Evolutionary conservation across 1,284 basidiomycete species (phyloP).

Genomic region (Phaffia rhodozyma): DNA sequence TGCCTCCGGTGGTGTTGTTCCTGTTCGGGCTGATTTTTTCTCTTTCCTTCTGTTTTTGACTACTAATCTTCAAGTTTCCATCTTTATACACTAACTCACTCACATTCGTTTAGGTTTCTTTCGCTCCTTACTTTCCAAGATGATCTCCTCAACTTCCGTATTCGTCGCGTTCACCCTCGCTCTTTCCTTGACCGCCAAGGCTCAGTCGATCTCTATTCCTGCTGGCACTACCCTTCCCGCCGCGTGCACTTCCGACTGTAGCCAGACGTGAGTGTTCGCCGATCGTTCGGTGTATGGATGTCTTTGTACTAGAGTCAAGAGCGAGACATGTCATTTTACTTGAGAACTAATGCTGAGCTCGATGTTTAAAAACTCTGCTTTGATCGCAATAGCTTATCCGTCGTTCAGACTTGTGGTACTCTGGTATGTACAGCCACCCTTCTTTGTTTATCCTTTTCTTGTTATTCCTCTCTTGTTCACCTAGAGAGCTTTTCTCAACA

Average conservation of each 20-base stretch:
- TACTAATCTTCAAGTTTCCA: too few relatives aligned
- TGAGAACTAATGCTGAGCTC: too few relatives aligned
- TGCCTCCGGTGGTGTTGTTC: too few relatives aligned
- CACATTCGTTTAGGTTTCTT: background rate
- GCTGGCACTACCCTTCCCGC: background rate
- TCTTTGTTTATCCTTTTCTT: background rate
- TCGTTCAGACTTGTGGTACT: too few relatives aligned
- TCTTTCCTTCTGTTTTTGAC: background rate
- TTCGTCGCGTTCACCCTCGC: constrained; percentile 6
- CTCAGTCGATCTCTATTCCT: background rate
- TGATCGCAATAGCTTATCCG: too few relatives aligned
- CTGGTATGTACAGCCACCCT: too few relatives aligned
- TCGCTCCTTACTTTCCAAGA: background rate
- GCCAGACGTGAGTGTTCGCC: background rate
- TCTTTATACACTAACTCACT: background rate
- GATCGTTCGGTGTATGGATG: too few relatives aligned
- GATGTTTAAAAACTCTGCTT: too few relatives aligned
- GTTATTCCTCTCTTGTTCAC: background rate
- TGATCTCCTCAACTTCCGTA: background rate
- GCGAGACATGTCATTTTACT: too few relatives aligned
- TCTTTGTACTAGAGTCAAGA: too few relatives aligned
- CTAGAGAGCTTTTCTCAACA: background rate
- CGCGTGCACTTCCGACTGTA: background rate
- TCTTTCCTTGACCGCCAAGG: background rate
- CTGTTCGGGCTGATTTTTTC: background rate